phyloP scores from a whole-genome alignment of 306 rosid genomes.

The Cicer cuneatum region DNA sequence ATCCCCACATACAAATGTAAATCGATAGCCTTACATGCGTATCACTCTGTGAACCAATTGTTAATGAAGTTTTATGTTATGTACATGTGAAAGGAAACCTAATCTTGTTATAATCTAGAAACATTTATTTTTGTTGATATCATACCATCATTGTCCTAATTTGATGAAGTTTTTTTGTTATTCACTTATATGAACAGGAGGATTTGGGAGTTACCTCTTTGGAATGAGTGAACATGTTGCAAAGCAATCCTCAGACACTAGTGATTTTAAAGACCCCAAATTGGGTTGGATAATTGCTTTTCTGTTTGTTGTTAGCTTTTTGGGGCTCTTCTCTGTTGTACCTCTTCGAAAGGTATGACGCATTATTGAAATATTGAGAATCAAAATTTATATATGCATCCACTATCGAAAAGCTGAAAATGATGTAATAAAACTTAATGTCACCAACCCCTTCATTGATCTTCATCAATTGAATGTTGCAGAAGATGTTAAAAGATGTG shows the following conservation, averaged over 20 bases:
- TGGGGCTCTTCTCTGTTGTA: conserved; percentile 64
- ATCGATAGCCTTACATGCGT: no score
- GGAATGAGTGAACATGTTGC: conserved; percentile 57
- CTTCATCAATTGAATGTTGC: no score
- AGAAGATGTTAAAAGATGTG: no score
- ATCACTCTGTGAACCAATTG: no score
- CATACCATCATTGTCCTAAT: conserved; percentile 20
- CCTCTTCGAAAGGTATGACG: conserved; percentile 56
- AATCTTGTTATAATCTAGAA: conserved; percentile 9
- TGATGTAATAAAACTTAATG: no score
- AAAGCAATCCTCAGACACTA: conserved; percentile 38
- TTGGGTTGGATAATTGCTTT: conserved; percentile 60
- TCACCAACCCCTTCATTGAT: no score
- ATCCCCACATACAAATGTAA: no score
- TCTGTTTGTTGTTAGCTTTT: conserved; percentile 66
- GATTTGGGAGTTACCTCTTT: conserved; percentile 63
- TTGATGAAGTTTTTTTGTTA: conserved; percentile 13
- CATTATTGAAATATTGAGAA: conserved; percentile 33
- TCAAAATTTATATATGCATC: no score
- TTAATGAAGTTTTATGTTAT: conserved; percentile 28
- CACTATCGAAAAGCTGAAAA: no score
- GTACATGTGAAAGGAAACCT: conserved; percentile 33
- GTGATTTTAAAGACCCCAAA: conserved; percentile 52
- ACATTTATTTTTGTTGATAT: neutral
- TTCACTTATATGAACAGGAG: conserved; percentile 50